These are phyloP conservation scores for Cytospora chrysosperma DNA, from an alignment of 2,329 filamentous ascomycete species.

Conservation along the genomic window DNA sequence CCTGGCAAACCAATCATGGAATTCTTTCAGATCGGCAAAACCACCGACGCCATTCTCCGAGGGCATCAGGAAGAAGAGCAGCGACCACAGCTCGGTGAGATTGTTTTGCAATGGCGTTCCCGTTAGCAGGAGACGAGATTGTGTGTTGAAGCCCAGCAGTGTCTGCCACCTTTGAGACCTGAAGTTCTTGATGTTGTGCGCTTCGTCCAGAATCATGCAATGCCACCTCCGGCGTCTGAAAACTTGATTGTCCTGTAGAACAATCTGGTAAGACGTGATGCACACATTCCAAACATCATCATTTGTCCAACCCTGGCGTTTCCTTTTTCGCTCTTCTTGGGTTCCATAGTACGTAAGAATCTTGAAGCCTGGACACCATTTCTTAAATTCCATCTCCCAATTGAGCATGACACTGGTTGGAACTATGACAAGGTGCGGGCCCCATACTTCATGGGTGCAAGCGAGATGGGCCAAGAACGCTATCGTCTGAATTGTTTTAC, in stretches of 20 bases:
- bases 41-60: slow-evolving; percentile 83
- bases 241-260: slow-evolving; percentile 88
- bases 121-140: slow-evolving; percentile 81
- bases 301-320: slow-evolving; percentile 90
- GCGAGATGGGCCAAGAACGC: slow-evolving; percentile 89
- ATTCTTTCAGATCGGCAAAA: slow-evolving; percentile 93
- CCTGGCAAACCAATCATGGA: slow-evolving; percentile 92
- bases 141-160: slow-evolving; percentile 88
- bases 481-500: slow-evolving; percentile 98
- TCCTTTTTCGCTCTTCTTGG: slow-evolving; percentile 86
- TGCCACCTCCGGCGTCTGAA: slow-evolving; percentile 94
- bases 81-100: slow-evolving; percentile 91
- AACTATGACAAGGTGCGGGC: slow-evolving; percentile 91
- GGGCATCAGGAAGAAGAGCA: slow-evolving; percentile 95
- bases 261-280: slow-evolving; percentile 96
- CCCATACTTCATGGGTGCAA: slow-evolving; percentile 88
- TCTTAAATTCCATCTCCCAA: slow-evolving; percentile 99
- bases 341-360: slow-evolving; percentile 96
- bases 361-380: slow-evolving; percentile 97
- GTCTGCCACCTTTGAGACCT: slow-evolving; percentile 97
- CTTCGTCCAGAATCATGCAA: slow-evolving; percentile 97
- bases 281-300: slow-evolving; percentile 95
- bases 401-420: slow-evolving; percentile 98
- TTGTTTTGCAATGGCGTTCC: slow-evolving; percentile 97
- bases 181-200: slow-evolving; percentile 99